phyloP scores from a whole-genome alignment of 345 rosid species.

The Pistacia integerrima region DNA sequence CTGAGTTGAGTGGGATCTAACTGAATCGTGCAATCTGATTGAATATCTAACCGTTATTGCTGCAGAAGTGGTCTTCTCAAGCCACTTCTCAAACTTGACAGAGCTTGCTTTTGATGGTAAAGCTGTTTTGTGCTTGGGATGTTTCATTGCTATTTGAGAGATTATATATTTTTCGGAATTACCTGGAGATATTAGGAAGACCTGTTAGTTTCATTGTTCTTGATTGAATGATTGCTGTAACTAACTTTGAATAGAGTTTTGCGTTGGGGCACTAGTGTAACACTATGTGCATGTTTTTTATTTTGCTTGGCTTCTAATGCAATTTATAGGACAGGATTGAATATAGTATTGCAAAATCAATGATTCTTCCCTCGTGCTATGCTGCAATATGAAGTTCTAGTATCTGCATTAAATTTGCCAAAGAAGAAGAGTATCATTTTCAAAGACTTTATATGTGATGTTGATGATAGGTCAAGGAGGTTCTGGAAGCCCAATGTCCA shows the following conservation, averaged over 20 bases:
- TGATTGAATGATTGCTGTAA: neutral
- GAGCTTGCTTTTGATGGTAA: neutral
- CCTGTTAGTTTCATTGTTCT: neutral
- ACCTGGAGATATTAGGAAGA: neutral
- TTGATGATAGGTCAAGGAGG: slow-evolving; percentile 63
- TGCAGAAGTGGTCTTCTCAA: neutral
- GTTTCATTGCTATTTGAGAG: neutral
- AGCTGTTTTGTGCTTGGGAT: neutral
- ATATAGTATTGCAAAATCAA: neutral
- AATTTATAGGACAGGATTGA: neutral
- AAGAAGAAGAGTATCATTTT: slow-evolving; percentile 17
- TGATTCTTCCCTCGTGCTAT: neutral
- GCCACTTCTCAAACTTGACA: neutral
- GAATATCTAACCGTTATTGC: neutral
- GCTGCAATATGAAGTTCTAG: neutral
- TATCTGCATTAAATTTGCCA: neutral
- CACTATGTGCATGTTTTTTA: neutral
- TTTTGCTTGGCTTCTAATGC: neutral
- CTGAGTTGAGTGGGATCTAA: neutral
- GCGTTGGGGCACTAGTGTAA: neutral
- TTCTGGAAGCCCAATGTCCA: slow-evolving; percentile 94
- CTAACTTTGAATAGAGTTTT: neutral
- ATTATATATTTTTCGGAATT: neutral
- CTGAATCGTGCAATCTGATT: neutral
- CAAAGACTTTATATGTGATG: slow-evolving; percentile 9